Conservation (phyloP, 257 asterid genomes). For the Phtheirospermum japonicum region DNA sequence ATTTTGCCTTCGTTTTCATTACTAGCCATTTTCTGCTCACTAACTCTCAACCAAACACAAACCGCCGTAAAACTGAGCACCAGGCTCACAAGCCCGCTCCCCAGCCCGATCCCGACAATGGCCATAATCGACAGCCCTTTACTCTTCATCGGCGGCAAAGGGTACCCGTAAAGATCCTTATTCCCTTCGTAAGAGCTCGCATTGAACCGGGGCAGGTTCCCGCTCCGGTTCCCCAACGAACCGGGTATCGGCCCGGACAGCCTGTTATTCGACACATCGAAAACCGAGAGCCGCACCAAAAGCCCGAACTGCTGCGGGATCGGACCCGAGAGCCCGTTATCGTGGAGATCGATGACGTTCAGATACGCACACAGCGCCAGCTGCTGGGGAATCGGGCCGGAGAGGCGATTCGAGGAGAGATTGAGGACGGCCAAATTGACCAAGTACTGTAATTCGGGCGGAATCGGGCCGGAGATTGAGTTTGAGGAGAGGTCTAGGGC, state of each 20-base stretch:
- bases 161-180: conserved; percentile 69
- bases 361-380: conserved; percentile 69
- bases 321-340: conserved; percentile 48
- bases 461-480: conserved; percentile 62
- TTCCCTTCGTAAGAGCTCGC: conserved; percentile 64
- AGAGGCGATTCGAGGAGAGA: conserved; percentile 56
- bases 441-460: conserved; percentile 53
- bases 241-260: conserved; percentile 66
- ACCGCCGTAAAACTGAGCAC: conserved; percentile 69
- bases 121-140: conserved; percentile 55
- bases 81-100: conserved; percentile 71
- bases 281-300: conserved; percentile 53
- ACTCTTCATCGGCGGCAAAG: conserved; percentile 58
- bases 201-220: conserved; percentile 60
- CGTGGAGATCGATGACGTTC: conserved; percentile 75
- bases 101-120: conserved; percentile 84
- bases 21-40: conserved; percentile 42
- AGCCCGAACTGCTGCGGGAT: conserved; percentile 77
- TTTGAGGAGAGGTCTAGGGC: conserved; percentile 82
- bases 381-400: conserved; percentile 60
- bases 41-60: conserved; percentile 65
- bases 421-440: conserved; percentile 79
- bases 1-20: conserved; percentile 54
- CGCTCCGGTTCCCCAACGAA: conserved; percentile 62
- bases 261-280: conserved; percentile 59